Base-by-base conservation (phyloP, 306 rosid species). In the Dryas octopetala region DNA sequence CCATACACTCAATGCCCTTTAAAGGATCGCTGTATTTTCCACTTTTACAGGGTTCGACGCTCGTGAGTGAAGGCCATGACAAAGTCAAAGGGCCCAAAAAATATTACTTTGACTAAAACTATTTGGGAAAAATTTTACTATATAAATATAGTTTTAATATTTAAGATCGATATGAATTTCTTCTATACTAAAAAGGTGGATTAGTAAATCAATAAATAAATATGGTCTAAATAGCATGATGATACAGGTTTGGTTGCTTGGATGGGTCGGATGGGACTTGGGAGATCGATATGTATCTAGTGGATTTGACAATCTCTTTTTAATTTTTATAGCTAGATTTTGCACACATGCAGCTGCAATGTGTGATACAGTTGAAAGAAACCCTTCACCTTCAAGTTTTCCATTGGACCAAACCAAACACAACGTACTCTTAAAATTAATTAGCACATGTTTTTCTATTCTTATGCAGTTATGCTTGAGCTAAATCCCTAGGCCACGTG, bases 11-110 rank as follows among this genome's bases (percentile, higher is more conserved):
- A 51, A 8, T 47, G 11, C 0, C 12, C 65, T 32, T 61, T n/a
- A 32, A 32, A 8, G 43, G 55, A 72, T 45, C 32, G 32, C 77
- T 60, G 68, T 16, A 60, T 60, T 73, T 32, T 32, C 38, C 59
- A 16, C 59, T 60, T 68, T 7, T 63, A 5, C 28, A 63, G 4
- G 38, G 38, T 32, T 32, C 38, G 38, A 32, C 48, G 0, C 19
- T 7, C 48, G 14, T 72, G 45, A 14, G 15, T 68, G 23, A 60
- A 38, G 5, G 3, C 55, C 68, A 54, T 26, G 4, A 19, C 12
- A 73, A 28, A 65, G 77, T 73, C 68, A 60, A 73, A 47, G 11
- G 46, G 5, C 19, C 77, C 47, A 51, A 9, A 14, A 8, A 28
- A 58, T 41, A 54, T 40, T 70, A 16, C 44, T 53, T 70, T 70